Base-by-base conservation (phyloP, 768 basidiomycete genomes). In the Phanerochaete sordida region DNA sequence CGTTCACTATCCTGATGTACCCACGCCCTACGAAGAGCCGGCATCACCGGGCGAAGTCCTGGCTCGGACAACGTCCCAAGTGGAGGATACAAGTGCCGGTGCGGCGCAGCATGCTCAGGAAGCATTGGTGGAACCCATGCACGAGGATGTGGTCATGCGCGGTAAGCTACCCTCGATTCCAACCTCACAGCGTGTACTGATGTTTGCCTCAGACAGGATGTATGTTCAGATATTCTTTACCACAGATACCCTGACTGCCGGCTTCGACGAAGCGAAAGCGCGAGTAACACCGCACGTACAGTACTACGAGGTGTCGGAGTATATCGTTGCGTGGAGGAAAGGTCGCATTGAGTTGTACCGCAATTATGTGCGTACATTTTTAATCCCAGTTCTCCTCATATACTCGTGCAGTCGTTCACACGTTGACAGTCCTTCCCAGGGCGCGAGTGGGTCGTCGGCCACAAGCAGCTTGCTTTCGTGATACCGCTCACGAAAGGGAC, bases 301-400 rank as follows among this genome's bases (percentile, higher is more conserved):
- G 24, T 84, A 80, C 59, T 85, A 89, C 66, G 82, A 84, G 27
- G 88, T 89, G 82, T 83, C 81, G 30, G 95, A 98, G 69, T 93
- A 88, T 66, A 76, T 95, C 60, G 93, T 96, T 0, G 86, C 86
- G 11, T 97, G 93, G 90, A 81, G 91, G 43, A 84, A 80, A 60
- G 82, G 86, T 62, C 76, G 81, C 51, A 73, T 98, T 43, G 94
- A 98, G 70, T 74, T 98, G 21, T 97, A 96, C 69, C 81, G 86
- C 56, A 88, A 95, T 66, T 85, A 91, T 78, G 94, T 94, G 65
- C 60, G 87, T 75, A 57, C n/a, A n/a, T 6, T 56, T 16, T 33
- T 21, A 53, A 4, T 2, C 37, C 23, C 49, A 6, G 46, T 28
- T 26, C 21, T n/a, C 49, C 37, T 48, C 51, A 7, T 13, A 46